Base-by-base conservation (phyloP, 148 eudicot species). In the Camellia lanceoleosa region DNA sequence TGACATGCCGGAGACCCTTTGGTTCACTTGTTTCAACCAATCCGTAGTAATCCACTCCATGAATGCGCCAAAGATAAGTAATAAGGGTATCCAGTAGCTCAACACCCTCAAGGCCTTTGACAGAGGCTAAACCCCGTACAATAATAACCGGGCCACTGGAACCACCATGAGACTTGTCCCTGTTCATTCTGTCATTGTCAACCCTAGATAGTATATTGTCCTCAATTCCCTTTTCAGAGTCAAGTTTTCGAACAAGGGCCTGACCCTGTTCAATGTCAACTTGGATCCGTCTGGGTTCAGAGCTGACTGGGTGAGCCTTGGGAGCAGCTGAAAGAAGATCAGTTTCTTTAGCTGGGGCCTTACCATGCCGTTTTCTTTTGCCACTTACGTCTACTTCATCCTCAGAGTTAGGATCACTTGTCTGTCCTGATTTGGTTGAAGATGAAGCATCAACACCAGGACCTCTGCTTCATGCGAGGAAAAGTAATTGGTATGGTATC, bases 41-140 rank as follows among this genome's bases (percentile, higher is more conserved):
- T 43, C 97, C 98, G 84, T 97, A 97, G 83, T 94, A 97, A 89
- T 97, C 99, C 47, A 92, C 84, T 71, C 98, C 97, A 85, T 97
- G 99, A 84, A 97, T 91, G 80, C 99, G 97, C 98, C 98, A 97
- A 65, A 97, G 92, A 79, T 97, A 97, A 55, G 98, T 97, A 71
- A 92, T 80, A 75, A 97, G 89, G 20, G 97, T 97, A 87, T 97
- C 99, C 72, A 94, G 86, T 75, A 97, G 90, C 92, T 97, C 99
- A 85, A 86, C 69, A 19, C 99, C 98, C 83, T 97, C 98, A 42
- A 97, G 96, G 74, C 99, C 99, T 85, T 91, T 94, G 55, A 92
- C 92, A 70, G 98, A 83, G 49, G 89, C 83, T 75, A 87, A 86
- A 42, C 99, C 97, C 7, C 99, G 89, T 55, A 97, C 81, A 30